Conservation (phyloP, 306 rosid genomes). For the Vigna reflexopilosa region DNA sequence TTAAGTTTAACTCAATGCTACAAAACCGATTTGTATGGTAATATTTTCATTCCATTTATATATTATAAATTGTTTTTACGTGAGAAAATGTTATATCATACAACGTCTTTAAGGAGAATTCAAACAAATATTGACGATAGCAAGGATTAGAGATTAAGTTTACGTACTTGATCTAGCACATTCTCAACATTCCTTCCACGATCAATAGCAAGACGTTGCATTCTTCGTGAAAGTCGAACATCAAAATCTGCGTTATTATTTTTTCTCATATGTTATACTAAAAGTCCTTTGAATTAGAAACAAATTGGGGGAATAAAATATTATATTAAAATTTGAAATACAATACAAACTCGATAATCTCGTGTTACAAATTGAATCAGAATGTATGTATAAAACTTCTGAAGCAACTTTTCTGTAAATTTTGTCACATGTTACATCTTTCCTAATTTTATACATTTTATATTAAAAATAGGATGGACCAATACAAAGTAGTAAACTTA, state of each 20-base stretch:
- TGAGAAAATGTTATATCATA: too few species aligned
- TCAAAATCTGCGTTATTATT: slow-evolving; percentile 85
- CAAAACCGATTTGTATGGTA: too few species aligned
- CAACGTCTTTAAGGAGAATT: neutral
- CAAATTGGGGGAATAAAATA: too few species aligned
- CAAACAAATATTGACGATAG: slow-evolving; percentile 6
- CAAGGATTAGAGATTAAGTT: neutral
- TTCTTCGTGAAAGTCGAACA: slow-evolving; percentile 83
- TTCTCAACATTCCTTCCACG: slow-evolving; percentile 69
- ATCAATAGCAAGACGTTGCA: slow-evolving; percentile 73
- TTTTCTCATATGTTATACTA: slow-evolving; percentile 39
- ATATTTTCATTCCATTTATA: too few species aligned
- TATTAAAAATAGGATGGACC: too few species aligned
- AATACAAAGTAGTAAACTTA: too few species aligned
- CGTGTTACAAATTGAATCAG: too few species aligned
- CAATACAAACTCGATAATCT: neutral
- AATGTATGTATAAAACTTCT: too few species aligned
- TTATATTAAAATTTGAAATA: too few species aligned
- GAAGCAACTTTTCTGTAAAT: neutral
- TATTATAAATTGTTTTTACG: too few species aligned
- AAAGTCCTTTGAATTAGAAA: neutral
- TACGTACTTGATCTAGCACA: slow-evolving; percentile 82
- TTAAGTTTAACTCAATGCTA: too few species aligned
- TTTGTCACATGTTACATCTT: neutral
- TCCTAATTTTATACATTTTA: neutral